Percentiles rank a stretch among this genome's conserved stretches.
Evolutionary conservation across 768 basidiomycete genomes (phyloP).

Genomic region (Hortiboletus flavorubellus): DNA sequence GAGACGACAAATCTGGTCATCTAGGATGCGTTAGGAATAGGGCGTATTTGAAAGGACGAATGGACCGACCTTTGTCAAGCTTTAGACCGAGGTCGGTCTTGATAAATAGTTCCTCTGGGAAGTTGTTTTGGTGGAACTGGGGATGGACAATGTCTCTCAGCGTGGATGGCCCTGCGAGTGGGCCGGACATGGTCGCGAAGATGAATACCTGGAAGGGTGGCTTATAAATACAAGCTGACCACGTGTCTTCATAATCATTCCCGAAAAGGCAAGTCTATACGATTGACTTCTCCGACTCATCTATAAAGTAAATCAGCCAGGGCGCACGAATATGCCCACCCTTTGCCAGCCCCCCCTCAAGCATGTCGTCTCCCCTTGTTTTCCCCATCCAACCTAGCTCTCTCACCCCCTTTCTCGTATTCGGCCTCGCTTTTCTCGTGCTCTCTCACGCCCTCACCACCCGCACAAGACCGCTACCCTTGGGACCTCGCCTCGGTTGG

Average conservation of each 20-base stretch:
- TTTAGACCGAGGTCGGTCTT: conserved; percentile 83
- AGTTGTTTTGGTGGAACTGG: conserved; percentile 93
- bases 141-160: conserved; percentile 75
- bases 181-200: conserved; percentile 35
- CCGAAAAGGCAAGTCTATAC: too few relatives aligned
- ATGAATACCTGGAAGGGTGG: neutral
- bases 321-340: neutral
- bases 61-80: conserved; percentile 76
- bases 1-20: conserved; percentile 91
- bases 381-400: neutral
- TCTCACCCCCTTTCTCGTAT: neutral
- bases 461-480: conserved; percentile 29
- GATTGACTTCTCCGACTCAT: neutral
- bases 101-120: conserved; percentile 74
- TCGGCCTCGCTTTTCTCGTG: conserved; percentile 9
- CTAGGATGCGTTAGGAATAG: conserved; percentile 38
- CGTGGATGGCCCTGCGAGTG: conserved; percentile 54
- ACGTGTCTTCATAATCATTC: too few relatives aligned
- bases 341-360: neutral
- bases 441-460: conserved; percentile 10
- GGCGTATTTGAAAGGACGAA: neutral
- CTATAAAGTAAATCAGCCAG: neutral
- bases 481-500: conserved; percentile 42
- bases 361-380: neutral
- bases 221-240: neutral